Evolutionary conservation across 2,329 filamentous ascomycete species (phyloP), one percentile per base, ranked within the genome.

Genomic region (Apiospora aurea): DNA sequence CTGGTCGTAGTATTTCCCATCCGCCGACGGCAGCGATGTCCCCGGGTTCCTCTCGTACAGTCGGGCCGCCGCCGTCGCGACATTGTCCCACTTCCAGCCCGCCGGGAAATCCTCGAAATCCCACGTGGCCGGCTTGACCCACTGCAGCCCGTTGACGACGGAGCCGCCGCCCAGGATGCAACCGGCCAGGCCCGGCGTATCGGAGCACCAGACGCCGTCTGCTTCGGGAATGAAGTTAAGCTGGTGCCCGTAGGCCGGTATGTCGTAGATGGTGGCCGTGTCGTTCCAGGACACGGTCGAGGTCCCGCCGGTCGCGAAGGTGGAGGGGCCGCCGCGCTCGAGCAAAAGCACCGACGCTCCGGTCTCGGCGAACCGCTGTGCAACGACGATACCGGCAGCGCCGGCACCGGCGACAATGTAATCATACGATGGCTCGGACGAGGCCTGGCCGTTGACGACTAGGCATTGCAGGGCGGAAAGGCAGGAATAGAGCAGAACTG

Each of bases 21-120:
- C 91, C 75, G 83, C 83, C 1, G 91, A 93, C 0, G 92, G 91
- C 53, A 83, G 82, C 46, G 87, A 88, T 0, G 91, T 93, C 47
- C 91, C 92, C 0, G 91, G 91, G 73, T 93, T 94, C 21, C 91
- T 86, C 47, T 83, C 81, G 79, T 93, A 94, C 10, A 91, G 87
- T 66, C 88, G 86, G 38, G 86, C 81, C 5, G 90, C 87, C 0
- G 92, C 88, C 21, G 83, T 79, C 72, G 83, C 82, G 76, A 94
- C 86, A 75, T 94, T 91, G 7, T 82, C 79, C 47, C 88, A 86
- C 79, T 91, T 90, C 92, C 92, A 94, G 24, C 92, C 92, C 1
- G 82, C 75, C 0, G 92, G 92, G 83, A 92, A 94, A 78, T 87
- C 85, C 78, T 94, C 90, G 83, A 92, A 94, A 78, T 94, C 92